Evolutionary conservation across 2,329 filamentous ascomycete species (phyloP).

Genomic region (Trichophyton mentagrophytes): DNA sequence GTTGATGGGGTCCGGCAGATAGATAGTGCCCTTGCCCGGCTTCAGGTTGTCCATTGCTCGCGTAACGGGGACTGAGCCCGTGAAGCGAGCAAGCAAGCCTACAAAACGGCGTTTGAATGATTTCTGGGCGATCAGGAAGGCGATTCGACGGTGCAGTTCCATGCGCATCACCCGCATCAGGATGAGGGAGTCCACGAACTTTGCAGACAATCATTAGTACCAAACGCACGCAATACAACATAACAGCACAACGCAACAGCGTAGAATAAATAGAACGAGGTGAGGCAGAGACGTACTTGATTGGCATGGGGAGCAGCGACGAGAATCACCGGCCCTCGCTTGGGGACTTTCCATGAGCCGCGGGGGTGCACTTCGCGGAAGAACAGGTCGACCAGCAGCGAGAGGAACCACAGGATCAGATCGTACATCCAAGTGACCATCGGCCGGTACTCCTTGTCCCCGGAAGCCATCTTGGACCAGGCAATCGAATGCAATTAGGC

Average conservation of each 20-base stretch:
- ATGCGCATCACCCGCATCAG: slow-evolving; percentile 80
- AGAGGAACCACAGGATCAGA: slow-evolving; percentile 38
- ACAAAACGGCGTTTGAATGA: slow-evolving; percentile 85
- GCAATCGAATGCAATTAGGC: neutral
- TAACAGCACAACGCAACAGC: neutral
- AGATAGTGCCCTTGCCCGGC: slow-evolving; percentile 64
- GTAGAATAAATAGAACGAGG: neutral
- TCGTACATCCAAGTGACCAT: slow-evolving; percentile 41
- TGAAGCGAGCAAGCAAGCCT: slow-evolving; percentile 69
- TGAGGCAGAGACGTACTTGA: slow-evolving; percentile 46
- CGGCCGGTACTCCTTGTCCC: slow-evolving; percentile 23
- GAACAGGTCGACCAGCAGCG: slow-evolving; percentile 80
- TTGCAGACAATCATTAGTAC: neutral
- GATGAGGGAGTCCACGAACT: slow-evolving; percentile 93
- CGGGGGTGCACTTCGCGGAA: slow-evolving; percentile 95
- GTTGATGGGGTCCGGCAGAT: slow-evolving; percentile 74
- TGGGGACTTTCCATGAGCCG: slow-evolving; percentile 87
- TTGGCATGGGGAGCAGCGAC: slow-evolving; percentile 96
- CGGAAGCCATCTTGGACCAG: neutral
- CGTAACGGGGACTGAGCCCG: slow-evolving; percentile 85
- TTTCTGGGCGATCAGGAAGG: slow-evolving; percentile 88
- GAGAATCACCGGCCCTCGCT: slow-evolving; percentile 78
- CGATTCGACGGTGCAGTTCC: slow-evolving; percentile 77
- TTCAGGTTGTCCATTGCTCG: slow-evolving; percentile 82
- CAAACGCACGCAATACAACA: neutral